These are phyloP conservation scores for Vickermania ingenoplastis DNA, from an alignment of 208 protist genomes.

Conservation along the genomic window DNA sequence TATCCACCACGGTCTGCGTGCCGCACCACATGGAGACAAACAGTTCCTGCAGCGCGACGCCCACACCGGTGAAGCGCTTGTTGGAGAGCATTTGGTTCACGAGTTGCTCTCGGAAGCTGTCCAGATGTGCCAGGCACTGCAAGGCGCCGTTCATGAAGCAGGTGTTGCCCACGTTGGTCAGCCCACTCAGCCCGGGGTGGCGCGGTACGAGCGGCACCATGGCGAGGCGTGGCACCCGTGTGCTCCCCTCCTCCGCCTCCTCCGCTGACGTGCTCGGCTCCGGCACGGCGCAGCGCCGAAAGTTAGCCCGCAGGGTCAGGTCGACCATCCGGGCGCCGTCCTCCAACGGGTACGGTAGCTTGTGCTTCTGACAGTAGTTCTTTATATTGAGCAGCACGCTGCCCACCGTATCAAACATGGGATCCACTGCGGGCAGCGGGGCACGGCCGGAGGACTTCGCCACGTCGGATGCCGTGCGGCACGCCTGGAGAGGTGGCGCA, in stretches of 20 bases:
- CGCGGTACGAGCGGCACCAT: neutral
- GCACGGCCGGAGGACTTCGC: neutral
- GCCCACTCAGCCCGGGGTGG: constrained; percentile 52
- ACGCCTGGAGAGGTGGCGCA: neutral
- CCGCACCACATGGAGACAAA: constrained; percentile 59
- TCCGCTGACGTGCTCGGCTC: neutral
- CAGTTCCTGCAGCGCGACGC: constrained; percentile 29
- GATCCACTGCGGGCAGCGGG: neutral
- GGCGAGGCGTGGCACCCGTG: neutral
- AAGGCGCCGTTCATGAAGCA: constrained; percentile 91
- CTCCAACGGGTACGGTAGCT: neutral
- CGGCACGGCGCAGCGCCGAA: neutral
- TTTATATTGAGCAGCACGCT: neutral
- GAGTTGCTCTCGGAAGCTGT: constrained; percentile 57
- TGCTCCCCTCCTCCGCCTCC: neutral
- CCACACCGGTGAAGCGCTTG: constrained; percentile 34
- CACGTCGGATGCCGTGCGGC: neutral
- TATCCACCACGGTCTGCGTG: constrained; percentile 22
- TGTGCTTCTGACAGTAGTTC: neutral
- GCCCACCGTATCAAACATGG: neutral
- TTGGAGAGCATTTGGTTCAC: constrained; percentile 51
- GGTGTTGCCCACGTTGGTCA: constrained; percentile 87
- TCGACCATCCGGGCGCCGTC: neutral
- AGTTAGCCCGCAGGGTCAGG: neutral
- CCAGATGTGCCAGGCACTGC: constrained; percentile 81